Conservation (phyloP, 1,284 basidiomycete genomes). For the Irpex sp. region DNA sequence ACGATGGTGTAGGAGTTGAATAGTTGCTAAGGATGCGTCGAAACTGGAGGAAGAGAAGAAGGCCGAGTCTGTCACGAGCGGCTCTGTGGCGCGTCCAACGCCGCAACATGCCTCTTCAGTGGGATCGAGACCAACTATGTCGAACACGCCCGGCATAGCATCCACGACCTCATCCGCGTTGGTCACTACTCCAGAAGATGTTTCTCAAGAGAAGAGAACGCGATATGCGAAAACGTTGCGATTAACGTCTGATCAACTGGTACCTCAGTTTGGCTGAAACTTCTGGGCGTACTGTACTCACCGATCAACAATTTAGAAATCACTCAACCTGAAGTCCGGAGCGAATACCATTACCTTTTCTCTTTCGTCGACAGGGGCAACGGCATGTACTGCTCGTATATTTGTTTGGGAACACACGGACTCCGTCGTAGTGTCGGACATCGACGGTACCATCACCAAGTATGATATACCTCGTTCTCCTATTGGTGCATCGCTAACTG, state of each 20-base stretch:
- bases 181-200: conserved; percentile 7
- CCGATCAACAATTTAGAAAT: conserved; percentile 53
- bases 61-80: neutral
- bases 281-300: neutral
- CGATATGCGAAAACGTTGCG: conserved; percentile 93
- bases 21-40: neutral
- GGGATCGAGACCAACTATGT: conserved; percentile 5
- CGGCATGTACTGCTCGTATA: conserved; percentile 89
- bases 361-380: conserved; percentile 83
- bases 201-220: conserved; percentile 28
- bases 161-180: neutral
- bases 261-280: conserved; percentile 29
- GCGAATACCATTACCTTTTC: conserved; percentile 94
- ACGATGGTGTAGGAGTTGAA: too few species aligned
- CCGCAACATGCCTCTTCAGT: neutral
- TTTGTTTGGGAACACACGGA: conserved; percentile 95
- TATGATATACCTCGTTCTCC: conserved; percentile 31
- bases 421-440: conserved; percentile 93
- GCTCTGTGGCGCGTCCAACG: neutral
- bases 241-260: conserved; percentile 79
- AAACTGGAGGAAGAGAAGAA: neutral
- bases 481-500: neutral
- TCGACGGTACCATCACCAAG: conserved; percentile 99
- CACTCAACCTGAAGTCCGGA: conserved; percentile 82
- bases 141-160: neutral